Base-by-base conservation (phyloP, 164 flowering plant species). In the Malania oleifera region DNA sequence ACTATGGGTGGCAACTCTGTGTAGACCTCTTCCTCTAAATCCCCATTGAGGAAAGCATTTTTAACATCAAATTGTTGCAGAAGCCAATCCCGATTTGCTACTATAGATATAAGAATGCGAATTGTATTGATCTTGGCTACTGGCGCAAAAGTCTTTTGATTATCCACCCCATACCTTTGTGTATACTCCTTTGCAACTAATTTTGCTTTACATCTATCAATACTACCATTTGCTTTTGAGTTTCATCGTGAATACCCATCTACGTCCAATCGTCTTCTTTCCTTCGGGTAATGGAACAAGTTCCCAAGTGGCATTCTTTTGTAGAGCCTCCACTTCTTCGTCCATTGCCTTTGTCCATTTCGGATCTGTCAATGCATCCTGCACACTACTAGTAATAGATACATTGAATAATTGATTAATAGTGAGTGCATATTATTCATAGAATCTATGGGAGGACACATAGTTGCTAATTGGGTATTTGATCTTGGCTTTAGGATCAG, bases 381-480 rank as follows among this genome's bases (percentile, higher is more conserved):
- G n/a, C n/a, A n/a, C n/a, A n/a, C n/a, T n/a, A n/a, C n/a, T n/a
- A n/a, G n/a, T n/a, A n/a, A n/a, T n/a, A n/a, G n/a, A n/a, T n/a
- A n/a, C n/a, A n/a, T 44, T 51, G 19, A 14, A 26, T 51, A 51
- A 6, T 25, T 24, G 31, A 24, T 51, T 15, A 51, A 24, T 29
- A 14, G 35, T 29, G 24, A 51, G 18, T 51, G 54, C 54, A 51
- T 51, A 29, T 26, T 28, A 51, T 29, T 29, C 24, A 51, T 28
- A 12, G 6, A 51, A 29, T 29, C 54, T 51, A 25, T 51, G 54
- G 24, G 29, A 25, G 18, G 34, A 51, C 54, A 51, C 35, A 51
- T 25, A 51, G 18, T 25, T 51, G 54, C 13, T 25, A 25, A 51
- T 51, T 25, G 54, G 54, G 35, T 51, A 51, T 51, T 51, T 51